A percentile compares a stretch with the other conserved stretches of the same genome.
These are phyloP conservation scores for Magnaporthiopsis poae DNA, from an alignment of 2,329 filamentous ascomycete genomes.

Conservation along the genomic window DNA sequence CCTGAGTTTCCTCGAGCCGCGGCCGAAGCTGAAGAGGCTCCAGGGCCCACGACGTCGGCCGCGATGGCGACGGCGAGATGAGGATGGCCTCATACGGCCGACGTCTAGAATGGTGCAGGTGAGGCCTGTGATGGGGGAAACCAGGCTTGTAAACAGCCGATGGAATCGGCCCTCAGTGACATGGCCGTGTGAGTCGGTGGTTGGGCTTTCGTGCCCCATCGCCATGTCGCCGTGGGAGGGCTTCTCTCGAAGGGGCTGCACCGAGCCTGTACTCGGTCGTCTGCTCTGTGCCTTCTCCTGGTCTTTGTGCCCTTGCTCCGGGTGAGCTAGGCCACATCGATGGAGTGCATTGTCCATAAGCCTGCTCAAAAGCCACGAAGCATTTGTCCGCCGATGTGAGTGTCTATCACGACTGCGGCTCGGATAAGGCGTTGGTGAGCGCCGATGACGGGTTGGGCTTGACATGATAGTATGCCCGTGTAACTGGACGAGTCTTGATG, in stretches of 20 bases:
- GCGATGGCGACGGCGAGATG: neutral
- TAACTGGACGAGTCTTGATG: neutral
- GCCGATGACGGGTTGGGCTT: neutral
- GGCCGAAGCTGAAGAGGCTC: neutral
- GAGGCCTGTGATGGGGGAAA: neutral
- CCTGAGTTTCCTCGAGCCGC: neutral
- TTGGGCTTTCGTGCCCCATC: neutral
- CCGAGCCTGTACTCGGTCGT: neutral
- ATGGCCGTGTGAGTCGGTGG: neutral
- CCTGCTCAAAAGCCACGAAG: neutral
- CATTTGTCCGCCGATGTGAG: neutral
- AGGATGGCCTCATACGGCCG: neutral
- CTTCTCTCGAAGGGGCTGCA: neutral
- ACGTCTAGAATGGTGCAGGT: neutral
- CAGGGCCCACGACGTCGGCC: no score
- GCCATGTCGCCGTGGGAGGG: neutral
- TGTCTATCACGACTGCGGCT: neutral
- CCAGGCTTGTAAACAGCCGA: neutral
- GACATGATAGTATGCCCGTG: neutral
- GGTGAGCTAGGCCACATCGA: no score
- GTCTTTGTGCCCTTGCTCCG: no score
- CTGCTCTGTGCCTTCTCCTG: neutral
- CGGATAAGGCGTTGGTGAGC: conserved; percentile 5
- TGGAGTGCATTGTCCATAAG: neutral
- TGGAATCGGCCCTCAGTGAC: neutral